Evolutionary conservation across 169 alveolate genomes (phyloP).

Genomic region (Plasmodium vinckei): DNA sequence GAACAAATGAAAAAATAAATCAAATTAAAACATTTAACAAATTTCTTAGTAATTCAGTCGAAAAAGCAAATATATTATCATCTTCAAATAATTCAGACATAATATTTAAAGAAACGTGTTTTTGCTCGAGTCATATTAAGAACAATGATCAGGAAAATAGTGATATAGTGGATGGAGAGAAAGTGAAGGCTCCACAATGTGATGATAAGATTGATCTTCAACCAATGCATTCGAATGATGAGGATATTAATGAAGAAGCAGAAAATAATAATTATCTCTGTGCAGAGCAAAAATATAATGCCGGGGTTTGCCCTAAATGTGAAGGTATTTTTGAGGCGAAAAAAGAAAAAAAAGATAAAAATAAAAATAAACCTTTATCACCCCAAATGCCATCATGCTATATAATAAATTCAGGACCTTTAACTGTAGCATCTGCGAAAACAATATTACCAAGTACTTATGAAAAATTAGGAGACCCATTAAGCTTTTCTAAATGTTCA

Average conservation of each 20-base stretch:
- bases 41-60: constrained; percentile 19
- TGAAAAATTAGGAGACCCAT: constrained; percentile 86
- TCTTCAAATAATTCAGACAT: background rate
- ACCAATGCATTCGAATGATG: no score
- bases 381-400: constrained; percentile 78
- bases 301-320: background rate
- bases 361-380: background rate
- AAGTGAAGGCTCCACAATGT: no score
- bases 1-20: constrained; percentile 16
- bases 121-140: background rate
- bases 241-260: no score
- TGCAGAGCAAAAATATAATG: no score
- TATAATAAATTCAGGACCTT: constrained; percentile 50
- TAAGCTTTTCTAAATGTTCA: constrained; percentile 81
- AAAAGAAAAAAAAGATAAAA: constrained; percentile 1
- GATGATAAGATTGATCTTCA: no score
- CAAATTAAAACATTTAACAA: constrained; percentile 17
- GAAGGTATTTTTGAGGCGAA: background rate
- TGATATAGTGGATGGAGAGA: background rate
- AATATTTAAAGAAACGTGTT: background rate
- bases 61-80: background rate
- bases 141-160: background rate
- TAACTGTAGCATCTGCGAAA: constrained; percentile 79
- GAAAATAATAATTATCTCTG: no score
- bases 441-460: constrained; percentile 85